Base-by-base conservation (phyloP, 202 grass and related monocot genomes). In the Setaria italica region DNA sequence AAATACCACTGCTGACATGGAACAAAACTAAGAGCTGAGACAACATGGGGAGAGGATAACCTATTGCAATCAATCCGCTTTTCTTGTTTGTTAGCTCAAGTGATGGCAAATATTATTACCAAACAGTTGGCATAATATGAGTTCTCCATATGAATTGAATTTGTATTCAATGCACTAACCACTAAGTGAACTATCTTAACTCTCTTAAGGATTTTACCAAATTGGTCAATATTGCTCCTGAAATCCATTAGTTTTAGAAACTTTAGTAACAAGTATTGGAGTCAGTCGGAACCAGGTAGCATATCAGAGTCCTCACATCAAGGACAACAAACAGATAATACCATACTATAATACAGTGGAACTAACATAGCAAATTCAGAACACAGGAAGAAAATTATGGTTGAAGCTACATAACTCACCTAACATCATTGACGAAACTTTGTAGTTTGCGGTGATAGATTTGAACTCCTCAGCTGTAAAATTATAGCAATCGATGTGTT, bases 401-500 rank as follows among this genome's bases (percentile, higher is more conserved):
- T 49, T 72, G 16, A 77, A 63, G 43, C 14, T 9, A 86, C 74
- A 80, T 77, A 63, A 43, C 74, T 88, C 90, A 97, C 94, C 92
- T 82, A 67, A 81, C 90, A 97, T 91, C 90, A 97, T 94, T 81
- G 94, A 91, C 11, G 92, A 81, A 72, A 97, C 85, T 82, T 87
- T 92, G 76, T 94, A 97, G 79, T 88, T 91, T 78, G 92, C 49
- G 33, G 92, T 92, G 49, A 92, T 81, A 80, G 86, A 92, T 87
- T 97, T 91, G 50, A 97, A 89, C 78, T 97, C 90, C 42, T 88
- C 88, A 86, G 87, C 67, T 32, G 65, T 91, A 48, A 88, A 91
- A 83, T 86, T 94, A 80, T 94, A 94, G 83, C 92, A 97, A 86
- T 97, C 82, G 41, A 97, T 88, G 81, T 86, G 89, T 62, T 97